Evolutionary conservation across 1,139 yeast species (phyloP), one percentile per base, ranked within the genome.

Genomic region (Blastobotrys apis): DNA sequence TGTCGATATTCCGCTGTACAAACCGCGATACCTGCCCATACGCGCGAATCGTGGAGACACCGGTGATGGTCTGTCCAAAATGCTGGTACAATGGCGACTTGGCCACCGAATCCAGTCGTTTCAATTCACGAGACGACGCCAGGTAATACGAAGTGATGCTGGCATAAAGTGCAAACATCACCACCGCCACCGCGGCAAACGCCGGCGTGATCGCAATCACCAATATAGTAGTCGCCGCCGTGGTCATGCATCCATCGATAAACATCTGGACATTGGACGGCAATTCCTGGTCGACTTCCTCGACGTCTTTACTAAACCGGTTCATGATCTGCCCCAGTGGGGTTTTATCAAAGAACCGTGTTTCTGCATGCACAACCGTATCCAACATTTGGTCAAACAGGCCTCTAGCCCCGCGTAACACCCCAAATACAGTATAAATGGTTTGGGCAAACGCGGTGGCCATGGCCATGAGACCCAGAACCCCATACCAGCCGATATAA

Each of bases 251-350:
- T 6, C 6, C 6, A 43, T 77, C 77, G 43, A 84, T 70, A 15
- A 84, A 78, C 55, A 84, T 86, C 57, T 84, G 86, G 31, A 87
- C 81, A 58, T 75, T 78, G 16, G 94, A 85, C n/a, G 90, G 79
- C 53, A 90, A 71, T 56, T 90, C 97, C 69, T 90, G 97, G 66
- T 92, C 98, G 50, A 88, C 78, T 17, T 94, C 80, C 66, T 90
- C 97, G 50, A 92, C 79, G 69, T 92, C 98, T 64, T 88, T 90
- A 16, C 97, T 88, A 62, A 94, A 92, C 63, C 98, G 77, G 67
- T 92, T 92, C 94, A 92, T 87, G 51, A 92, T 86, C 65, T 98
- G 81, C 26, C 98, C 98, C 57, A 84, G 75, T 16, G 98, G 98
- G 2, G 98, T 92, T 32, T 94, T 77, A 62, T 92, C 98, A 63